Evolutionary conservation across 768 basidiomycete species (phyloP), one percentile per base, ranked within the genome.

Genomic region (Coprinopsis cinerea): DNA sequence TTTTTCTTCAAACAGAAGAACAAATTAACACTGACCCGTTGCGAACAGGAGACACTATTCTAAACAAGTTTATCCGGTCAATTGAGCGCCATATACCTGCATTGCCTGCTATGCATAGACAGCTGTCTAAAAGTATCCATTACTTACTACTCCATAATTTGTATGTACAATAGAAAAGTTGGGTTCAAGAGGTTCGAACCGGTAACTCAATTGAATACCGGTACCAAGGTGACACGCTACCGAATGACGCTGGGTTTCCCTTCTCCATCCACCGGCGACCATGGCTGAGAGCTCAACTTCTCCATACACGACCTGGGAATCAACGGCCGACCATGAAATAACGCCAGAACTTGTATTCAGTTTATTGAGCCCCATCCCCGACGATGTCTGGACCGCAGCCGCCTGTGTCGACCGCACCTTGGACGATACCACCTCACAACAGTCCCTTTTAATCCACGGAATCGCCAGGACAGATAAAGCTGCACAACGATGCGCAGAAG

Each of bases 381-480:
- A 91, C 58, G 85, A 92, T 63, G 66, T 83, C 7, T 92, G 89
- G 88, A 83, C 82, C 14, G 76, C 75, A 30, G 79, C 84, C n/a
- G 87, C 88, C 2, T 85, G 81, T 57, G 68, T 73, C 22, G 88
- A 90, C 67, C 74, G 84, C 49, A 64, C 85, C 22, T 67, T 85
- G n/a, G 71, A 84, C 53, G 71, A 81, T 60, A 66, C 74, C 18
- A 62, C 61, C 47, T 64, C 79, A 13, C 82, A 90, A 55, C 72
- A 72, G 44, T 68, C 69, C 7, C 68, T 92, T 24, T 70, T 91
- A 22, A 69, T 79, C 30, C 62, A 82, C 23, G 92, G 86, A 7
- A 66, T 92, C 41, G 59, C 76, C 54, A 75, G 87, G 56, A 85
- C 83, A 5, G 60, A 68, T 28, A 52, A 61, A 47, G 78, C 77